A percentile compares a stretch with the other conserved stretches of the same genome.
phyloP scores from a whole-genome alignment of 75 land plant genomes.

The Azolla pinnata region DNA sequence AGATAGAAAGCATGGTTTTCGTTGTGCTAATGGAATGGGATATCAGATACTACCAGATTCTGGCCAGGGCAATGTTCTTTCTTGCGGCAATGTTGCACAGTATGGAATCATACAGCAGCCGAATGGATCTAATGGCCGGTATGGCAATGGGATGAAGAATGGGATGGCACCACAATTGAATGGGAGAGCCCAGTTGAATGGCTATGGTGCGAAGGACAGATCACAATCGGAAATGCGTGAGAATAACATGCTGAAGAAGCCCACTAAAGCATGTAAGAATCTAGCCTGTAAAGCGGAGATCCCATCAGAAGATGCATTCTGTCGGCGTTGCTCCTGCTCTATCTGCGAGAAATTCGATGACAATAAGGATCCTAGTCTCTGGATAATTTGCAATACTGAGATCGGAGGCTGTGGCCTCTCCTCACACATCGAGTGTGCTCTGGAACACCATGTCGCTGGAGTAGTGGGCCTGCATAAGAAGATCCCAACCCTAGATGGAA shows the following conservation, averaged over 20 bases:
- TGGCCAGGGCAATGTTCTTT: background rate
- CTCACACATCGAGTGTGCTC: constrained; percentile 79
- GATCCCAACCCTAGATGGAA: constrained; percentile 41
- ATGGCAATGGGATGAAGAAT: background rate
- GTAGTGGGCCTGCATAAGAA: constrained; percentile 23
- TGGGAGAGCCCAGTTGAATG: background rate
- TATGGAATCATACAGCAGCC: background rate
- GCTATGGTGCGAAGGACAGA: background rate
- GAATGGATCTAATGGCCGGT: background rate
- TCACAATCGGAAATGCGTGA: too few relatives aligned
- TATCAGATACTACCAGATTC: background rate
- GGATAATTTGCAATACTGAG: constrained; percentile 62
- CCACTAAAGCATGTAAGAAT: constrained; percentile 40
- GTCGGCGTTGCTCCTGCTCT: constrained; percentile 84
- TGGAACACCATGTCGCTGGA: constrained; percentile 43
- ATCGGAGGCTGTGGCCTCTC: constrained; percentile 60
- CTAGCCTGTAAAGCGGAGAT: constrained; percentile 51
- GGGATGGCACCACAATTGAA: background rate
- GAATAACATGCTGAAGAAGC: too few relatives aligned
- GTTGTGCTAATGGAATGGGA: background rate
- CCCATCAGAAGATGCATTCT: constrained; percentile 40
- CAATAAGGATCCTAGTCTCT: constrained; percentile 84
- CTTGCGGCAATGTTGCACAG: too few relatives aligned
- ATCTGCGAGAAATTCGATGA: constrained; percentile 71
- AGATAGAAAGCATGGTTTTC: too few relatives aligned